Evolutionary conservation across 2,329 filamentous ascomycete species (phyloP), one percentile per base, ranked within the genome.

Genomic region (Talaromyces rugulosus): DNA sequence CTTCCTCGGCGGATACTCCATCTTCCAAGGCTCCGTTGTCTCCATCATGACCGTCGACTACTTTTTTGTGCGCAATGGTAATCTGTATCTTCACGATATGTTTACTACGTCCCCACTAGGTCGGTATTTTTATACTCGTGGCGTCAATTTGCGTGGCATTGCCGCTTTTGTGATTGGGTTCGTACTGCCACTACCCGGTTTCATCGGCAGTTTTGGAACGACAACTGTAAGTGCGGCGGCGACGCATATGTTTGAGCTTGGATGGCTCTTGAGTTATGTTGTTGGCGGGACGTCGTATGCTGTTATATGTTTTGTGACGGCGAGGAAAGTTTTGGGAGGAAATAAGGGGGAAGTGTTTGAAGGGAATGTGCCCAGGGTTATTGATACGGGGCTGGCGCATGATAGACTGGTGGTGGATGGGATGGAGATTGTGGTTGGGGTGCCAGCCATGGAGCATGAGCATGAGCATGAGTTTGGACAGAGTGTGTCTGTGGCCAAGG

Each of bases 41-140:
- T 60, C 59, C n/a, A 70, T 72, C 12, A 75, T 76, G 63, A 66
- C 76, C 6, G 67, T 72, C 27, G 76, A 78, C 62, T 78, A 77
- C 62, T 68, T 69, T 53, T 40, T 74, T 51, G 68, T 72, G 0
- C 68, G 72, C 30, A 70, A 62, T 9, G 74, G 75, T 12, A 75
- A 75, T 58, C 58, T 76, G 5, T 66, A 73, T 50, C 65, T 76
- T 1, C 68, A 70, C 0, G 72, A 72, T 3, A 64, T 74, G 47
- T 76, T 72, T 63, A 65, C 68, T 28, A 69, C 69, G 11, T 68
- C 65, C 18, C 66, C 67, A 8, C 50, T 56, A 1, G 69, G 69
- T 2, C 66, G 71, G 0, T 77, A 77, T 63, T 74, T 69, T 64
- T 76, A 74, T 66, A 70, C 64, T 31, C 65, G 66, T 2, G 75